A percentile compares a stretch with the other conserved stretches of the same genome.
Conservation (phyloP, 176 grass and related monocot species). For the Leersia perrieri region DNA sequence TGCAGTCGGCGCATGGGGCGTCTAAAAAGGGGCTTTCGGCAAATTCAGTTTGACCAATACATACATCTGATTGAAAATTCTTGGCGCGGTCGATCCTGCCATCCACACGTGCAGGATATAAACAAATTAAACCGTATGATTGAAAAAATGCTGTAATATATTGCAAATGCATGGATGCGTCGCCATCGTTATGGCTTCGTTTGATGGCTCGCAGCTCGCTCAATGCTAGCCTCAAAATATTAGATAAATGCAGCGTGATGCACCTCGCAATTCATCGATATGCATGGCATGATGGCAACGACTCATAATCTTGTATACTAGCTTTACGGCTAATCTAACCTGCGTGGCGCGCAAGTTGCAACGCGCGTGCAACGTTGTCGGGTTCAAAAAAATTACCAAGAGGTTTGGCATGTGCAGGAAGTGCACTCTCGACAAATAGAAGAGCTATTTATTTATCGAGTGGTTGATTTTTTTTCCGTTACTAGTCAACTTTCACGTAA, state of each 20-base stretch:
- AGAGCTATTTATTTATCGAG: too few relatives aligned
- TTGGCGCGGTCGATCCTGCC: background rate
- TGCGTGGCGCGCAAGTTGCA: background rate
- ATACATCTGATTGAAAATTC: background rate
- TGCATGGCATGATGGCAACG: background rate
- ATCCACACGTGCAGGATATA: constrained; percentile 6
- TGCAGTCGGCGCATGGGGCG: background rate
- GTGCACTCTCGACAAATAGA: too few relatives aligned
- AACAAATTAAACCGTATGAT: background rate
- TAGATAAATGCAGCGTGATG: too few relatives aligned
- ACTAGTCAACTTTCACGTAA: too few relatives aligned
- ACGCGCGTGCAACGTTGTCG: background rate
- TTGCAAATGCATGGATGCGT: background rate
- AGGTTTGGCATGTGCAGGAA: too few relatives aligned
- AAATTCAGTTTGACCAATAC: background rate
- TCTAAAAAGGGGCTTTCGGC: constrained; percentile 32
- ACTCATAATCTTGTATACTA: too few relatives aligned
- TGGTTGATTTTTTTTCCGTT: too few relatives aligned
- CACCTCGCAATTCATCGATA: too few relatives aligned
- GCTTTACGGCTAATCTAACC: too few relatives aligned
- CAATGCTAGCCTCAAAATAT: too few relatives aligned
- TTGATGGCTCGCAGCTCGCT: too few relatives aligned
- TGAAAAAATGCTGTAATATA: background rate
- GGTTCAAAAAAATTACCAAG: background rate
- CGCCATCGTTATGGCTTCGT: background rate